Conservation (phyloP, 805 yeast genomes). For the Kodamaea sagamina region DNA sequence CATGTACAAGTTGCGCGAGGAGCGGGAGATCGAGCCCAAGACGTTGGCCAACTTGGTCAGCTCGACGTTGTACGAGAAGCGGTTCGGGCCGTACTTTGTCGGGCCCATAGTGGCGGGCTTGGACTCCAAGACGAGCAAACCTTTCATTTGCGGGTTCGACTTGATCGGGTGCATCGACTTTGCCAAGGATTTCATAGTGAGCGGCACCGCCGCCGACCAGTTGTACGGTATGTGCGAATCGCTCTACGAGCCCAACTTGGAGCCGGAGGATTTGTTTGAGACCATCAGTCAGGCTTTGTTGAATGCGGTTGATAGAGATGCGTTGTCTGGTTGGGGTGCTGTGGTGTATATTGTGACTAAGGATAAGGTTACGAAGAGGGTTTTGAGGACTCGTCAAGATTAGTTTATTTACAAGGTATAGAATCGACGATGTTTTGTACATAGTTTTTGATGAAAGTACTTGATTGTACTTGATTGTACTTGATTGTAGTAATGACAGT, state of each 20-base stretch:
- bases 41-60: conserved; percentile 92
- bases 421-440: too few species aligned
- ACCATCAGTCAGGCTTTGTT: conserved; percentile 91
- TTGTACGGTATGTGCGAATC: conserved; percentile 98
- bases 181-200: conserved; percentile 90
- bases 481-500: too few species aligned
- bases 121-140: conserved; percentile 76
- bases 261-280: conserved; percentile 93
- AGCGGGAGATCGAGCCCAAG: conserved; percentile 87
- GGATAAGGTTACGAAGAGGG: conserved; percentile 85
- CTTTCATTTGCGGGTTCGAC: conserved; percentile 94
- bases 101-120: conserved; percentile 97
- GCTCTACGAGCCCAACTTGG: conserved; percentile 89
- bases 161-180: conserved; percentile 94
- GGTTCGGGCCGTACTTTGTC: conserved; percentile 95
- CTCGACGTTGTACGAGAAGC: conserved; percentile 81
- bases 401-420: conserved; percentile 32
- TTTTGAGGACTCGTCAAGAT: conserved; percentile 94
- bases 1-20: conserved; percentile 87
- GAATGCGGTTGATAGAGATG: conserved; percentile 96
- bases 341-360: conserved; percentile 89
- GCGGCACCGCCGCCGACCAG: conserved; percentile 97
- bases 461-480: too few species aligned
- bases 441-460: too few species aligned
- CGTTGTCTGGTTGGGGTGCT: conserved; percentile 98